These are phyloP conservation scores for Russula olivacea DNA, from an alignment of 768 basidiomycete genomes.

Conservation along the genomic window DNA sequence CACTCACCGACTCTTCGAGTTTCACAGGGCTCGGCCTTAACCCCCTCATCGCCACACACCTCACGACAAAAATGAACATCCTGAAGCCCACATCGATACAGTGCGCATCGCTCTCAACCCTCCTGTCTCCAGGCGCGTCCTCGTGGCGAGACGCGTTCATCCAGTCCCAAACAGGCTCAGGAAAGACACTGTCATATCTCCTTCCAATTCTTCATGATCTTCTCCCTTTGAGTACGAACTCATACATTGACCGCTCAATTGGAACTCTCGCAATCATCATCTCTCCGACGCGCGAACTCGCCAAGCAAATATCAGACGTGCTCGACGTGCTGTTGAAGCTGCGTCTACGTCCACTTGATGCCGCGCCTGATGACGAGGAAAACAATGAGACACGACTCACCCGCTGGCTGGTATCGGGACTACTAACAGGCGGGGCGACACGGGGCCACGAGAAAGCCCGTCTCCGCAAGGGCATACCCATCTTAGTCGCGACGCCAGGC, in stretches of 20 bases:
- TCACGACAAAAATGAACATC: constrained; percentile 75
- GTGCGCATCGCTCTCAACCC: constrained; percentile 57
- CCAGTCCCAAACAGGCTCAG: constrained; percentile 95
- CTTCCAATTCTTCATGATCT: constrained; percentile 94
- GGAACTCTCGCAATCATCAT: constrained; percentile 94
- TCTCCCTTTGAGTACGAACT: constrained; percentile 79
- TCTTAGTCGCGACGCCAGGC: constrained; percentile 94
- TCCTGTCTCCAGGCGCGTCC: constrained; percentile 45
- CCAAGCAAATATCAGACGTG: constrained; percentile 96
- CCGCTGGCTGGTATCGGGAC: constrained; percentile 89
- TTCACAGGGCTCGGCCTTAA: constrained; percentile 82
- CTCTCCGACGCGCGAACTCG: constrained; percentile 91
- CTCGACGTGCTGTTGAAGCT: constrained; percentile 75
- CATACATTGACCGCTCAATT: constrained; percentile 90
- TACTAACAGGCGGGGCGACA: constrained; percentile 92
- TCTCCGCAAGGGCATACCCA: constrained; percentile 89
- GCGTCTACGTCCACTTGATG: constrained; percentile 56
- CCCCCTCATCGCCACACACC: constrained; percentile 71
- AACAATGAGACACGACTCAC: constrained; percentile 49
- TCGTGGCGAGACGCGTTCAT: constrained; percentile 74
- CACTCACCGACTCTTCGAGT: constrained; percentile 64
- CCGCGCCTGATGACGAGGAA: constrained; percentile 44
- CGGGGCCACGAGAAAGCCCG: constrained; percentile 93
- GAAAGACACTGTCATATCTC: constrained; percentile 90
- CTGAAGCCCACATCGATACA: constrained; percentile 88